phyloP scores from a whole-genome alignment of 352 stramenopile genomes.

The Poterioochromonas sp. region DNA sequence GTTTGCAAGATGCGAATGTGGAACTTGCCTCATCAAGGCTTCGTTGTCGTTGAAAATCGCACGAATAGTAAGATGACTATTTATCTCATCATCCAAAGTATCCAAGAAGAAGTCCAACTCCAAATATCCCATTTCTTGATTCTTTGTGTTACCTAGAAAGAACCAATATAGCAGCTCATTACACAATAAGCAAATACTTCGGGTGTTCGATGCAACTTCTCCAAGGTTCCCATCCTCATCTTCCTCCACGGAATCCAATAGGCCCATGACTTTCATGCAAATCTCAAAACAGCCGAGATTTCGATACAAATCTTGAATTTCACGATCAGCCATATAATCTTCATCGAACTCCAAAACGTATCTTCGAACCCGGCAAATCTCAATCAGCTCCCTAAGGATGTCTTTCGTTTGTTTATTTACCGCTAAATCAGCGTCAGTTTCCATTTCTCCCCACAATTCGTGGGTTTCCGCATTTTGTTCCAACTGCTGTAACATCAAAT shows the following conservation, averaged over 20 bases:
- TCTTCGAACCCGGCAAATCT: conserved; percentile 27
- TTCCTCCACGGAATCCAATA: conserved; percentile 38
- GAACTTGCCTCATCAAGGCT: conserved; percentile 39
- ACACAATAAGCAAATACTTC: conserved; percentile 37
- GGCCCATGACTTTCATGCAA: conserved; percentile 36
- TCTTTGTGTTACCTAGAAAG: conserved; percentile 38
- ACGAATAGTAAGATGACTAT: conserved; percentile 35
- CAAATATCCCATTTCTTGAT: conserved; percentile 37
- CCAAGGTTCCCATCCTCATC: conserved; percentile 31
- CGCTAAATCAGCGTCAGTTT: conserved; percentile 27
- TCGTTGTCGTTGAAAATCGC: conserved; percentile 43
- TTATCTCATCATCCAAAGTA: conserved; percentile 40
- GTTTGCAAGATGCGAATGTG: conserved; percentile 30
- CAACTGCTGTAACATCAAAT: conserved; percentile 34
- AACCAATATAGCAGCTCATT: conserved; percentile 43
- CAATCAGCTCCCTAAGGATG: conserved; percentile 39
- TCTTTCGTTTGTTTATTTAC: conserved; percentile 39
- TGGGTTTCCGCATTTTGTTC: conserved; percentile 40
- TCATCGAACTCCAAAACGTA: conserved; percentile 19
- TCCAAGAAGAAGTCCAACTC: conserved; percentile 41
- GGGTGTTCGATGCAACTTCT: conserved; percentile 29
- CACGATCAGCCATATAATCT: conserved; percentile 29
- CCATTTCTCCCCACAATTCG: conserved; percentile 42
- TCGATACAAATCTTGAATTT: conserved; percentile 41
- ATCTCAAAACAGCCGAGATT: conserved; percentile 43